Conservation (phyloP, 2,329 filamentous ascomycete genomes). For the Botryotinia convoluta region DNA sequence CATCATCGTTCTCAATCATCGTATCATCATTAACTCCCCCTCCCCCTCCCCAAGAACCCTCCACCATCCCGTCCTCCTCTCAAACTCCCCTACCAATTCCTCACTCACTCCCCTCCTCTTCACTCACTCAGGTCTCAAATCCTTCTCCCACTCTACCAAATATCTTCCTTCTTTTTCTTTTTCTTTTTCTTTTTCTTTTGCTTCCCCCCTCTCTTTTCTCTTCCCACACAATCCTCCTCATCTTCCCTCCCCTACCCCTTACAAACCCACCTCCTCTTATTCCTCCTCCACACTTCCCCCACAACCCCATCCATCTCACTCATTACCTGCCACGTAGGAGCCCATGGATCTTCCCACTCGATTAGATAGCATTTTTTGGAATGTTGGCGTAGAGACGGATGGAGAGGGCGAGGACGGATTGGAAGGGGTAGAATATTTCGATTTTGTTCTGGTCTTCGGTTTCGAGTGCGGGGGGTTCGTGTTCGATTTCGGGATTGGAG, state of each 20-base stretch:
- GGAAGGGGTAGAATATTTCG: neutral
- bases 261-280: too few species aligned
- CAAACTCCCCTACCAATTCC: fast-evolving
- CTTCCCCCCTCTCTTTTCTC: neutral
- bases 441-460: fast-evolving
- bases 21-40: too few species aligned
- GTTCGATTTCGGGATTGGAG: neutral
- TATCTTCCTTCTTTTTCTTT: neutral
- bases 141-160: neutral
- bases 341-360: neutral
- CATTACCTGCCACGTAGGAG: neutral
- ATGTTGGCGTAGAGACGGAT: too few species aligned
- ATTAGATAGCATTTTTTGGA: neutral
- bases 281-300: neutral
- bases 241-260: too few species aligned
- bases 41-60: neutral
- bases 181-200: neutral
- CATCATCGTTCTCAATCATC: too few species aligned
- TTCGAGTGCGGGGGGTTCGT: neutral
- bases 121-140: neutral
- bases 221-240: too few species aligned
- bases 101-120: neutral
- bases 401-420: neutral
- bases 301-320: too few species aligned
- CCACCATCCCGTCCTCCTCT: neutral